Percentiles rank a stretch among this genome's conserved stretches.
These are phyloP conservation scores for Sporothrix schenckii DNA, from an alignment of 2,329 filamentous ascomycete genomes.

Conservation along the genomic window DNA sequence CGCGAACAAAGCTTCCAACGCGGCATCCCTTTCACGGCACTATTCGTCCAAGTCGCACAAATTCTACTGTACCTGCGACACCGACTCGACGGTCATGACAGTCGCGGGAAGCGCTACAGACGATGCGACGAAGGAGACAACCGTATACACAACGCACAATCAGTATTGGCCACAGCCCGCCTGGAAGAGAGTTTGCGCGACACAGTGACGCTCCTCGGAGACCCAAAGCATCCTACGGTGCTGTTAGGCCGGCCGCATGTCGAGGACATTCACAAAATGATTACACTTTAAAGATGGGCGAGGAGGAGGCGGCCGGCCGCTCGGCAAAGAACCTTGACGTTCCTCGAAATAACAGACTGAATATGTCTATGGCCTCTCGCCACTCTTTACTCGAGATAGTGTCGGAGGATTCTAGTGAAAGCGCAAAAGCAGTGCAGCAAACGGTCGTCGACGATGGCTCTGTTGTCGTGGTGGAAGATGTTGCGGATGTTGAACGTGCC, in stretches of 20 bases:
- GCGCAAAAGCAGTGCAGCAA: too few relatives aligned
- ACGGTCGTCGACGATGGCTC: too few relatives aligned
- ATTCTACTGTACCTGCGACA: conserved; percentile 14
- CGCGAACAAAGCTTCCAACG: conserved; percentile 24
- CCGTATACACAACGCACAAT: too few relatives aligned
- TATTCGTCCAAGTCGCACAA: conserved; percentile 6
- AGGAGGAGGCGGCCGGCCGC: neutral
- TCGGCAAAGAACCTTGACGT: neutral
- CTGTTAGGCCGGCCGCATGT: neutral
- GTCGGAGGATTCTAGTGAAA: neutral
- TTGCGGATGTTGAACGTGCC: neutral
- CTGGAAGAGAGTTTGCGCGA: conserved; percentile 5
- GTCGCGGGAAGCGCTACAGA: too few relatives aligned
- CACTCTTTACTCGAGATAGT: conserved; percentile 5
- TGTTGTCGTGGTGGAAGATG: too few relatives aligned
- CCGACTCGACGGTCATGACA: neutral
- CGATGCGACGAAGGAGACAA: too few relatives aligned
- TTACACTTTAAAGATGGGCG: neutral
- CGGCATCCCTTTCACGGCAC: conserved; percentile 6
- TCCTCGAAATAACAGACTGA: neutral
- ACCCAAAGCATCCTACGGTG: neutral
- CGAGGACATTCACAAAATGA: neutral
- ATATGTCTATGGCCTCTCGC: neutral
- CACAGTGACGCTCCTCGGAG: neutral
- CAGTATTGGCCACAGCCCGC: neutral